These are phyloP conservation scores for Paramecium biaurelia DNA, from an alignment of 73 alveolate species.

Conservation along the genomic window DNA sequence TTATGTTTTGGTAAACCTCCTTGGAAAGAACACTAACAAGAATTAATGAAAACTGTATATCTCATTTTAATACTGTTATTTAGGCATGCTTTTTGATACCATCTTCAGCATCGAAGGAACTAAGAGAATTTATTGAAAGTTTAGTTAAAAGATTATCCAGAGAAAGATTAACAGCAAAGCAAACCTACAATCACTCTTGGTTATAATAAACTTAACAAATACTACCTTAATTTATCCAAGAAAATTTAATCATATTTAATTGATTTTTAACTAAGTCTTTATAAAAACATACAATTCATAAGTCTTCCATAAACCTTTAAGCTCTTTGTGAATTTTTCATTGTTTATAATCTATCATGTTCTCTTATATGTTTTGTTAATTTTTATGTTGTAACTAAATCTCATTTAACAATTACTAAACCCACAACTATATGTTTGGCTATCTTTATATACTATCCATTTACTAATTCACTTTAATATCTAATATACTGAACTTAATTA, in stretches of 20 bases:
- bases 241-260: not conserved
- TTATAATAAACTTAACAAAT: not conserved
- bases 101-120: slow-evolving; percentile 12
- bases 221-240: not conserved
- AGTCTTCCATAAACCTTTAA: not conserved
- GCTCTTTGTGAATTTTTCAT: slow-evolving; percentile 28
- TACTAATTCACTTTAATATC: slow-evolving; percentile 8
- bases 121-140: slow-evolving; percentile 10
- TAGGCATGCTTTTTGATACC: slow-evolving; percentile 32
- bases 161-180: slow-evolving; percentile 21
- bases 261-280: not conserved
- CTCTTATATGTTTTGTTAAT: not conserved
- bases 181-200: slow-evolving; percentile 8
- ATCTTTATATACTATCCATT: slow-evolving; percentile 28
- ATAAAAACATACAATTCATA: not conserved
- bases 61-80: not conserved
- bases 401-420: not conserved
- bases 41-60: not conserved
- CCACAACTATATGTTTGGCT: not conserved
- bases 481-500: not conserved
- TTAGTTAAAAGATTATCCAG: slow-evolving; percentile 15
- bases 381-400: not conserved
- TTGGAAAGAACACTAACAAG: slow-evolving; percentile 25
- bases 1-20: slow-evolving; percentile 91
- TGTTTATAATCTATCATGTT: not conserved